Conservation (phyloP, 768 basidiomycete genomes). For the Hypholoma sublateritium region DNA sequence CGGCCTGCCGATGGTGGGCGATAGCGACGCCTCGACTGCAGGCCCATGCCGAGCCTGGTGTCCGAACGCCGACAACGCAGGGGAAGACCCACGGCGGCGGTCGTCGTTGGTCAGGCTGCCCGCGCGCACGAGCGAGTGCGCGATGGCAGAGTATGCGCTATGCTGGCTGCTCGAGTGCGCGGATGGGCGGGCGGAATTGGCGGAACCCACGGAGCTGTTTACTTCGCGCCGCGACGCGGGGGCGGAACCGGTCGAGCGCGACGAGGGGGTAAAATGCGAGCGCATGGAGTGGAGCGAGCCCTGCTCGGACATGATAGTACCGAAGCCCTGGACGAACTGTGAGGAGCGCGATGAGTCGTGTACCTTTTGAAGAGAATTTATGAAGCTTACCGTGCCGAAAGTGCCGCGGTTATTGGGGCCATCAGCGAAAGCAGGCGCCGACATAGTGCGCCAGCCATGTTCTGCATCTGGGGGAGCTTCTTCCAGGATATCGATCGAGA, state of each 20-base stretch:
- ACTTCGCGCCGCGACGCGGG: conserved; percentile 45
- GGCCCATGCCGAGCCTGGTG: conserved; percentile 20
- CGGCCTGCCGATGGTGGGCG: conserved; percentile 17
- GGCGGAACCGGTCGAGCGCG: conserved; percentile 54
- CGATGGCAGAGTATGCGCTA: conserved; percentile 26
- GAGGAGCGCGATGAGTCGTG: conserved; percentile 2
- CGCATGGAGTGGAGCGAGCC: conserved; percentile 67
- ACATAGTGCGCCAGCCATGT: conserved; percentile 60
- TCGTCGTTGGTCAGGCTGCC: conserved; percentile 57
- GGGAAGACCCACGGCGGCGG: conserved; percentile 39
- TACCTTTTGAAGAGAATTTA: not conserved
- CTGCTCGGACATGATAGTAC: conserved; percentile 49
- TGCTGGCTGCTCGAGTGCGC: conserved; percentile 34
- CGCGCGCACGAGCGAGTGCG: conserved; percentile 43
- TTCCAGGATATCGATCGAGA: conserved; percentile 63
- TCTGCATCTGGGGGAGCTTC: conserved; percentile 66
- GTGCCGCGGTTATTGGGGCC: conserved; percentile 47
- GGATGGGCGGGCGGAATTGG: conserved; percentile 52
- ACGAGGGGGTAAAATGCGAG: conserved; percentile 51
- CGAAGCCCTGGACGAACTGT: conserved; percentile 43
- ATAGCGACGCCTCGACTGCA: not conserved
- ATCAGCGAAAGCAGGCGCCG: conserved; percentile 29
- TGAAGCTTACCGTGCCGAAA: conserved; percentile 59
- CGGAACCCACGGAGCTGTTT: conserved; percentile 45
- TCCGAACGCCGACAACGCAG: conserved; percentile 53